Evolutionary conservation across 2,329 filamentous ascomycete species (phyloP).

Genomic region (Fusarium scirpi): DNA sequence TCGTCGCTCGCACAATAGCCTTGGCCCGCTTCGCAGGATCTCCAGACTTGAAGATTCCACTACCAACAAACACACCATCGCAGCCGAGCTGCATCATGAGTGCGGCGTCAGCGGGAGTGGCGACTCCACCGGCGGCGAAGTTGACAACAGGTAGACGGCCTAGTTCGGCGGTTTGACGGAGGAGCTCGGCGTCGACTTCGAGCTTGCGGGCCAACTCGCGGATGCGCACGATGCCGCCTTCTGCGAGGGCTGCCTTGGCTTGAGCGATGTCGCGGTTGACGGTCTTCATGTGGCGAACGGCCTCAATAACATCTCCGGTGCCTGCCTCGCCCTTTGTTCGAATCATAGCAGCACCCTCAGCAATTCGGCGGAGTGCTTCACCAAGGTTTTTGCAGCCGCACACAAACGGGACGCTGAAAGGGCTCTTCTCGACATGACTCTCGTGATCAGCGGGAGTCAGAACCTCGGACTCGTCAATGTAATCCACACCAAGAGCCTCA

Average conservation of each 20-base stretch:
- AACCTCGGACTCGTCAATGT: constrained; percentile 98
- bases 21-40: constrained; percentile 89
- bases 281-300: constrained; percentile 94
- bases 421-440: constrained; percentile 91
- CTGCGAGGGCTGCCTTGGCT: constrained; percentile 78
- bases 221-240: constrained; percentile 64
- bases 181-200: constrained; percentile 79
- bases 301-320: constrained; percentile 96
- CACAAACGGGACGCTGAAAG: constrained; percentile 89
- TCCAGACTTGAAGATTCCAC: constrained; percentile 96
- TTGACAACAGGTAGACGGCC: constrained; percentile 95
- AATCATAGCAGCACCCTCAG: constrained; percentile 98
- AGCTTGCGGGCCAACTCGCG: constrained; percentile 85
- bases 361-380: constrained; percentile 90
- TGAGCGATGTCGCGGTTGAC: constrained; percentile 84
- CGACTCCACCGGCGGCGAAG: constrained; percentile 98
- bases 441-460: constrained; percentile 92
- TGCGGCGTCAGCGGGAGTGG: constrained; percentile 96
- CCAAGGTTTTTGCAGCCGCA: constrained; percentile 95
- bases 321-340: constrained; percentile 98
- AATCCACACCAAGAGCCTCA: constrained; percentile 93
- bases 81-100: constrained; percentile 99
- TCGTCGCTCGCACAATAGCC: constrained; percentile 94
- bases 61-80: constrained; percentile 97
- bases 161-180: constrained; percentile 88